These are phyloP conservation scores for Mimosa pudica DNA, from an alignment of 306 rosid species.

Conservation along the genomic window DNA sequence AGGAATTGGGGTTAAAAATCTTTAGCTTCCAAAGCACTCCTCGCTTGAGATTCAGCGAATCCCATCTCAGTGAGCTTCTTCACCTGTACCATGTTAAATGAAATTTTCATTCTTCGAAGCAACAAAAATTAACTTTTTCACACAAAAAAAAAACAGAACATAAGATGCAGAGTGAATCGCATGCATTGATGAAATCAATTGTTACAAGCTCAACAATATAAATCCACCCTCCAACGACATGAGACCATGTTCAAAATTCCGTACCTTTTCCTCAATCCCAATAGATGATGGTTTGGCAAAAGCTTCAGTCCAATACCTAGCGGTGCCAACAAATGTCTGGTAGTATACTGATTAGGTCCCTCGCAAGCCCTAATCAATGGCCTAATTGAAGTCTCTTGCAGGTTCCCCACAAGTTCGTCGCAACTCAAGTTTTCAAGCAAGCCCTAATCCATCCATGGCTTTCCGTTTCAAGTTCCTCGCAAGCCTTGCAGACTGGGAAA, in stretches of 20 bases:
- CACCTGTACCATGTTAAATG: conserved; percentile 55
- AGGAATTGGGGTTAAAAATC: too few relatives aligned
- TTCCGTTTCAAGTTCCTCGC: too few relatives aligned
- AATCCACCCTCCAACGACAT: conserved; percentile 22
- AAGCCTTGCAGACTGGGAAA: too few relatives aligned
- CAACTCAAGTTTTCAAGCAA: too few relatives aligned
- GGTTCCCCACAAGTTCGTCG: too few relatives aligned
- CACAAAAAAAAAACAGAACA: not conserved
- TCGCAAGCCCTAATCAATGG: too few relatives aligned
- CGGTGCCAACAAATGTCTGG: conserved; percentile 87
- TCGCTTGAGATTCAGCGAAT: conserved; percentile 80
- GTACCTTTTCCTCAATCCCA: conserved; percentile 89
- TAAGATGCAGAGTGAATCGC: not conserved
- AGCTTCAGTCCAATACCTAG: conserved; percentile 95
- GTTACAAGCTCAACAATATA: conserved; percentile 14
- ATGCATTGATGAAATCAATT: not conserved
- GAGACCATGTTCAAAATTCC: conserved; percentile 1
- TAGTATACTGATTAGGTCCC: conserved; percentile 67
- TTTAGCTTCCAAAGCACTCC: conserved; percentile 79
- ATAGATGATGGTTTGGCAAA: conserved; percentile 82
- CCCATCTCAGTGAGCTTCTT: conserved; percentile 94
- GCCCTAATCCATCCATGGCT: too few relatives aligned
- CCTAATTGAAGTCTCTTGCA: too few relatives aligned
- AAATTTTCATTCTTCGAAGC: not conserved
- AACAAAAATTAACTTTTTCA: not conserved